A percentile compares a stretch with the other conserved stretches of the same genome.
Evolutionary conservation across 768 basidiomycete species (phyloP).

Genomic region (Daedaleopsis nitida): DNA sequence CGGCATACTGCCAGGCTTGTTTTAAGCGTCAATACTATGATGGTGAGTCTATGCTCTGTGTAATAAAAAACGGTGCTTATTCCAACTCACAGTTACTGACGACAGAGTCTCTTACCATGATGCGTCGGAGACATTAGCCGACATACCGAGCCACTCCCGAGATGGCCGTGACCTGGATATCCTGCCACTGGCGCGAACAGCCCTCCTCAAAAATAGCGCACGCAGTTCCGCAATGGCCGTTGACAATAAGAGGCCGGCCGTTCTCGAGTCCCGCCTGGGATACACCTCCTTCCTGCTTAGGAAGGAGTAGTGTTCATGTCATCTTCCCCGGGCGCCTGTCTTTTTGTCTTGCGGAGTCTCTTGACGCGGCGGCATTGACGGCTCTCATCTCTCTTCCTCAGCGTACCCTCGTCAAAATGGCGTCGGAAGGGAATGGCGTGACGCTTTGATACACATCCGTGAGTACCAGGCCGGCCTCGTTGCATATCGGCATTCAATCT

Average conservation of each 20-base stretch:
- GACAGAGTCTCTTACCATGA: too few relatives aligned
- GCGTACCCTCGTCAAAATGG: background rate
- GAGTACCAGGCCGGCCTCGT: background rate
- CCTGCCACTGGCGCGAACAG: background rate
- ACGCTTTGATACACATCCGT: too few relatives aligned
- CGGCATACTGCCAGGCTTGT: too few relatives aligned
- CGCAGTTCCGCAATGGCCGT: background rate
- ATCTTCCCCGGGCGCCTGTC: slow-evolving; percentile 5
- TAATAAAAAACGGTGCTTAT: too few relatives aligned
- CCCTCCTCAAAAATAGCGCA: slow-evolving; percentile 1
- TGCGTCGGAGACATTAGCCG: too few relatives aligned
- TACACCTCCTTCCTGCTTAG: slow-evolving; percentile 5
- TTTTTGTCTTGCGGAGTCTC: slow-evolving; percentile 18
- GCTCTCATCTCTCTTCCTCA: background rate
- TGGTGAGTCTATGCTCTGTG: too few relatives aligned
- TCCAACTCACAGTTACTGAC: too few relatives aligned
- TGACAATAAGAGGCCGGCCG: slow-evolving; percentile 15
- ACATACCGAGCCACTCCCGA: background rate
- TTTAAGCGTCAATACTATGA: too few relatives aligned
- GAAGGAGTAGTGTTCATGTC: slow-evolving; percentile 17
- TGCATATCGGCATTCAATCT: slow-evolving; percentile 3
- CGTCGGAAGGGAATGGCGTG: too few relatives aligned
- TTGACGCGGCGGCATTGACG: slow-evolving; percentile 7
- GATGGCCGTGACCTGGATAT: background rate
- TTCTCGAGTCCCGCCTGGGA: background rate